Evolutionary conservation across 345 rosid species (phyloP).

Genomic region (Eucalyptus curtisii): DNA sequence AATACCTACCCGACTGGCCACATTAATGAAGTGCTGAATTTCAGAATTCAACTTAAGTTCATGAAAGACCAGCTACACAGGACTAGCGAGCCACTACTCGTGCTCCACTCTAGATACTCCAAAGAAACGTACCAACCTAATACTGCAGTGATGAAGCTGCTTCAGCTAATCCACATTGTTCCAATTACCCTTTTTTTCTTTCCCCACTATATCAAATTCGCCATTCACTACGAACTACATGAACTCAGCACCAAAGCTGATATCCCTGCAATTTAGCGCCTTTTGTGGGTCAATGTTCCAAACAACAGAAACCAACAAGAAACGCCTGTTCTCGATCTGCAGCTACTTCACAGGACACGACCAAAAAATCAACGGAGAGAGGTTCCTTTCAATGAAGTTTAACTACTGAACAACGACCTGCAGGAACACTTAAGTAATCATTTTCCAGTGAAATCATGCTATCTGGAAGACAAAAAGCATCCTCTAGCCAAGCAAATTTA

Average conservation of each 20-base stretch:
- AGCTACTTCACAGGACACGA: neutral
- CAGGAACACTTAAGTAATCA: neutral
- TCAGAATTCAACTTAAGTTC: neutral
- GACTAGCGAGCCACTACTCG: neutral
- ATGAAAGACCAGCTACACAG: neutral
- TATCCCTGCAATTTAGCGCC: neutral
- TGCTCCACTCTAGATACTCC: neutral
- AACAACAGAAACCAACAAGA: neutral
- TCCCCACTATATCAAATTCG: neutral
- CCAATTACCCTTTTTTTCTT: neutral
- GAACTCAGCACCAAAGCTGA: neutral
- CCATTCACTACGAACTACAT: neutral
- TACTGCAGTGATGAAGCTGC: neutral
- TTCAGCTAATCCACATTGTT: neutral
- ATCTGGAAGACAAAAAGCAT: neutral
- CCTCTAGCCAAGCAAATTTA: constrained; percentile 15
- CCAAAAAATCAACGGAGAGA: neutral
- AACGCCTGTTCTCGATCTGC: neutral
- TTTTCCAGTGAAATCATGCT: neutral
- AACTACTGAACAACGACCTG: constrained; percentile 56
- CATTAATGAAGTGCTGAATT: neutral
- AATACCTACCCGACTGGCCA: neutral
- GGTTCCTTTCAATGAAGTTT: constrained; percentile 35
- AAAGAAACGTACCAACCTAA: neutral
- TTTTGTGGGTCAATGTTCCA: neutral